A percentile compares a stretch with the other conserved stretches of the same genome.
phyloP scores from a whole-genome alignment of 192 early-diverging fungal species.

The Linnemannia zychae region DNA sequence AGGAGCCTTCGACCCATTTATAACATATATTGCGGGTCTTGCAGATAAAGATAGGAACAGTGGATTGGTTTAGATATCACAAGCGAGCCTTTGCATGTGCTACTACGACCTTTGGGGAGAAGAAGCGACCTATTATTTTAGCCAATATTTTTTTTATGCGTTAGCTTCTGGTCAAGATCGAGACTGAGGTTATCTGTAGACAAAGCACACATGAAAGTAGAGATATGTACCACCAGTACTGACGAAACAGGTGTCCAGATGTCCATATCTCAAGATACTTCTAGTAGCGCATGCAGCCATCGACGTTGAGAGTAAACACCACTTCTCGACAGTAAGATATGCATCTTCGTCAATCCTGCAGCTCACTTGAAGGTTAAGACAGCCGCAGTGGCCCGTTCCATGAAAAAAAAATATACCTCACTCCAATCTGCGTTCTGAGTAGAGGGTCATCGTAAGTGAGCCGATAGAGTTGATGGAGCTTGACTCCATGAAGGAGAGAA shows the following conservation, averaged over 20 bases:
- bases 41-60: not conserved
- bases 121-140: not conserved
- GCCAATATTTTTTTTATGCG: no score
- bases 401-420: not conserved
- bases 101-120: not conserved
- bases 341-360: not conserved
- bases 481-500: not conserved
- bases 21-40: not conserved
- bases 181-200: no score
- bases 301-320: not conserved
- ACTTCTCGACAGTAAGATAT: not conserved
- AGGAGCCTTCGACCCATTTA: not conserved
- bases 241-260: not conserved
- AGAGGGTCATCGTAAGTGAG: not conserved
- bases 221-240: not conserved
- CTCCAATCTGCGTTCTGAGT: not conserved
- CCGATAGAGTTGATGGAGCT: not conserved
- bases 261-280: not conserved
- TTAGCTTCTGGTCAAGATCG: no score
- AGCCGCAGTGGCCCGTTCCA: not conserved
- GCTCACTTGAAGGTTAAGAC: not conserved
- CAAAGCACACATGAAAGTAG: not conserved
- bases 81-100: not conserved
- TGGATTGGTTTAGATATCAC: not conserved
- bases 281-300: not conserved